A percentile compares a stretch with the other conserved stretches of the same genome.
These are phyloP conservation scores for Thalassiosira ordinaria DNA, from an alignment of 352 stramenopile species.

Conservation along the genomic window DNA sequence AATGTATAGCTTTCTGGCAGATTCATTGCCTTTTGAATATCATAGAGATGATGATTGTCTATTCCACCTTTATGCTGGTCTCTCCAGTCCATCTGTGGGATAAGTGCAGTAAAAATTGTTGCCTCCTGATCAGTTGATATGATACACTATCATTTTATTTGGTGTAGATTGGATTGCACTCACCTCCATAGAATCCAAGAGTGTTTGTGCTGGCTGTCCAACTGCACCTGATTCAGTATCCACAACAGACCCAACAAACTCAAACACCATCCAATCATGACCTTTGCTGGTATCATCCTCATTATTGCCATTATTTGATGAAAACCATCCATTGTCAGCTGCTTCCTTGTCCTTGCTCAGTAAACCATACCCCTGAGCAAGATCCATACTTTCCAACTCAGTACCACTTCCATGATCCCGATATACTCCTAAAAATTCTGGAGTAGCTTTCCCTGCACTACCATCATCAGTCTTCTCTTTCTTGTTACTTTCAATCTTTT, in stretches of 20 bases:
- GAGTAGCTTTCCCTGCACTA: slow-evolving; percentile 7
- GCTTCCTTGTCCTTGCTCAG: background rate
- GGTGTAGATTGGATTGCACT: no score
- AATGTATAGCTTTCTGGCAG: slow-evolving; percentile 50
- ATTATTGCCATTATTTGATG: slow-evolving; percentile 9
- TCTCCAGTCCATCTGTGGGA: slow-evolving; percentile 43
- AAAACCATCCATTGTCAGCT: background rate
- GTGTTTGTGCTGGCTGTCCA: slow-evolving; percentile 49
- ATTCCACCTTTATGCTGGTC: slow-evolving; percentile 25
- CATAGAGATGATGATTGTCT: slow-evolving; percentile 50
- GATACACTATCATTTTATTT: no score
- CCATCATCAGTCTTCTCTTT: background rate
- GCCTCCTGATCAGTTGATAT: no score
- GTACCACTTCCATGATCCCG: slow-evolving; percentile 28
- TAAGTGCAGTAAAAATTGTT: slow-evolving; percentile 15
- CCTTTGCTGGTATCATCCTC: slow-evolving; percentile 21
- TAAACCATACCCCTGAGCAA: slow-evolving; percentile 26
- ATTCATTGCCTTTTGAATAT: slow-evolving; percentile 54
- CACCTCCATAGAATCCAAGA: slow-evolving; percentile 69
- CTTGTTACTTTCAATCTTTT: slow-evolving; percentile 51
- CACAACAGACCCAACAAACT: slow-evolving; percentile 39
- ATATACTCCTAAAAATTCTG: slow-evolving; percentile 34
- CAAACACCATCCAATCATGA: slow-evolving; percentile 73
- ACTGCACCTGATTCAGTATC: slow-evolving; percentile 7
- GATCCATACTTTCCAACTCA: background rate